These are phyloP conservation scores for Larix kaempferi DNA, from an alignment of 75 land plant genomes.

Conservation along the genomic window DNA sequence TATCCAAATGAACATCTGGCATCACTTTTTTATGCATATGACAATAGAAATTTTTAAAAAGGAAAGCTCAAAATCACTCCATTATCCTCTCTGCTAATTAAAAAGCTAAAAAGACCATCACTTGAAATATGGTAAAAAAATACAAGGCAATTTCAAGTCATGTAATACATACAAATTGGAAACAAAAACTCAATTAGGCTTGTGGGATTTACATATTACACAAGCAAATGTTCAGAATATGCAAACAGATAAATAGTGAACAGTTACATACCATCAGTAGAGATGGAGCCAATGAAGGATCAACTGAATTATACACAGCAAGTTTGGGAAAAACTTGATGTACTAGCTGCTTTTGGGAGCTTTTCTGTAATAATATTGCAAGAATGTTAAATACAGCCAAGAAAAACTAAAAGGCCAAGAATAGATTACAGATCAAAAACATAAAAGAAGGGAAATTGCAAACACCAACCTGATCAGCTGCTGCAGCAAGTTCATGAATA, in stretches of 20 bases:
- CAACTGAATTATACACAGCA: conserved; percentile 98
- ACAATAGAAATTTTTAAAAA: neutral
- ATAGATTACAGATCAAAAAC: neutral
- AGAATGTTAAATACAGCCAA: neutral
- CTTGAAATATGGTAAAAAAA: neutral
- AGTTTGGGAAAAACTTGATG: conserved; percentile 96
- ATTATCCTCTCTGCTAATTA: neutral
- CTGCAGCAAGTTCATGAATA: conserved; percentile 89
- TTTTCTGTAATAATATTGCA: conserved; percentile 56
- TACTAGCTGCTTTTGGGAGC: conserved; percentile 78
- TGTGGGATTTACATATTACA: neutral
- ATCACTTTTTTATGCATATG: neutral
- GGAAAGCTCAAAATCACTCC: neutral
- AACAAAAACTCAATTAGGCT: neutral
- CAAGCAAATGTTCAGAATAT: neutral
- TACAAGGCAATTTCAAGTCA: neutral
- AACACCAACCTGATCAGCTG: conserved; percentile 79
- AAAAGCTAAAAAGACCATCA: neutral
- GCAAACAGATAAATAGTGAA: neutral
- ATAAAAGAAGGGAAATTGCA: neutral
- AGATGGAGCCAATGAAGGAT: conserved; percentile 97
- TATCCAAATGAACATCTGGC: neutral
- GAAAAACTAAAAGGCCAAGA: neutral
- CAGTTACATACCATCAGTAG: conserved; percentile 76
- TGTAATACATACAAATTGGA: neutral